Evolutionary conservation across 208 protist genomes (phyloP), one percentile per base, ranked within the genome.

Genomic region (Trypanosoma grayi): DNA sequence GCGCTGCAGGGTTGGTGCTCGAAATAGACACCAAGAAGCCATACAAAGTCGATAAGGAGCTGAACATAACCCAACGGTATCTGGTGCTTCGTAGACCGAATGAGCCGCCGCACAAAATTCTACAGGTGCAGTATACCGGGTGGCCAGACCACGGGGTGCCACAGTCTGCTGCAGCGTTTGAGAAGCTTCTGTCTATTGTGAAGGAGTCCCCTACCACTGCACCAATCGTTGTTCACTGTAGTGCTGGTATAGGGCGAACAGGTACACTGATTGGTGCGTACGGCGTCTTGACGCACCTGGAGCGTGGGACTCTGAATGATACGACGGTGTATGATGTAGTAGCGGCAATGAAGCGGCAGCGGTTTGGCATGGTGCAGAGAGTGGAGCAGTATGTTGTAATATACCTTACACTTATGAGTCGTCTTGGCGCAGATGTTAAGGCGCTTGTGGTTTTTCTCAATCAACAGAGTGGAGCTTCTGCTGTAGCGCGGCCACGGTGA

Each of bases 91-190:
- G 73, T 37, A 7, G 22, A 10, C 25, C 45, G 16, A 50, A 60
- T 60, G 45, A 60, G 33, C n/a, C 37, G 18, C 22, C 45, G 18
- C 80, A 84, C 57, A 75, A 69, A 51, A 28, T 94, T 16, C 37
- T 66, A 7, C 78, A 88, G 54, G 64, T 92, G 40, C 87, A 94
- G 80, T 94, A 94, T 58, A 75, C 73, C 5, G 85, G 81, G 22
- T 94, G 87, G 85, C 87, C 87, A 0, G 87, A 94, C 66, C 85
- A 83, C 46, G 84, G 84, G n/a, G 78, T 94, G 6, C 87, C 87
- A 24, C 45, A 65, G 52, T 85, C 76, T 52, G 77, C 72, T 24
- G 70, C 73, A 33, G 62, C 78, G 0, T 85, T 94, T 52, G 70
- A 84, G 16, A 60, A 62, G n/a, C 75, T 94, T 5, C 58, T 94